Conservation (phyloP, 257 asterid species). For the Cordia subcordata region DNA sequence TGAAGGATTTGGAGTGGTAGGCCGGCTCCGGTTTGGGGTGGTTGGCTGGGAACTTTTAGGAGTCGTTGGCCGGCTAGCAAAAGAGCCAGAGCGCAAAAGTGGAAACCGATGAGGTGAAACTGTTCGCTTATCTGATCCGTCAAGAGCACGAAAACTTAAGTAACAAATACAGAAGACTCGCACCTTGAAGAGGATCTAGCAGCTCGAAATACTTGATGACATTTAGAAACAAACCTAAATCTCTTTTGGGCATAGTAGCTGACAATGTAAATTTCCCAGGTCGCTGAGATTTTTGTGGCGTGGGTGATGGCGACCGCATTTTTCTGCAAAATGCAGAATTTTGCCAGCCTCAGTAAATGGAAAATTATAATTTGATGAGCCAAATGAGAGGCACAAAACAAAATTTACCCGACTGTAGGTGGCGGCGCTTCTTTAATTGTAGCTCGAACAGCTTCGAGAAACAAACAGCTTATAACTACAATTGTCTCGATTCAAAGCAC, state of each 20-base stretch:
- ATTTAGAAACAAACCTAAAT: conserved; percentile 39
- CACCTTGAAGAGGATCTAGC: not conserved
- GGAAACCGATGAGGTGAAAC: conserved; percentile 85
- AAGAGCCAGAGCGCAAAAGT: conserved; percentile 69
- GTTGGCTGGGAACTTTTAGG: conserved; percentile 64
- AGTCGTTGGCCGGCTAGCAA: conserved; percentile 60
- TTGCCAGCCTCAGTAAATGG: not conserved
- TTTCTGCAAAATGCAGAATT: conserved; percentile 34
- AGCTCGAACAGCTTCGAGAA: conserved; percentile 55
- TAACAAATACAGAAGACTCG: not conserved
- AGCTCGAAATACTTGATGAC: too few relatives aligned
- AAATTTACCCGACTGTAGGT: conserved; percentile 43
- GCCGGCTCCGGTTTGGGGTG: conserved; percentile 64
- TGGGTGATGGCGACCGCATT: conserved; percentile 46
- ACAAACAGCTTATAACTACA: conserved; percentile 1
- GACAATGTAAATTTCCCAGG: conserved; percentile 55
- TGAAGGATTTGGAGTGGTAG: conserved; percentile 71
- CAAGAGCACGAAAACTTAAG: conserved; percentile 11
- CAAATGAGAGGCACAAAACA: not conserved
- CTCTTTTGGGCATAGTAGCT: conserved; percentile 39
- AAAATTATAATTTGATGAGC: not conserved
- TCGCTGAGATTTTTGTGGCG: conserved; percentile 43
- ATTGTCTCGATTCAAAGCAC: not conserved
- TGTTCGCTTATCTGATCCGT: conserved; percentile 55
- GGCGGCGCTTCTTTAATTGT: conserved; percentile 67